phyloP scores from a whole-genome alignment of 352 stramenopile genomes.

The Phytophthora capsici region DNA sequence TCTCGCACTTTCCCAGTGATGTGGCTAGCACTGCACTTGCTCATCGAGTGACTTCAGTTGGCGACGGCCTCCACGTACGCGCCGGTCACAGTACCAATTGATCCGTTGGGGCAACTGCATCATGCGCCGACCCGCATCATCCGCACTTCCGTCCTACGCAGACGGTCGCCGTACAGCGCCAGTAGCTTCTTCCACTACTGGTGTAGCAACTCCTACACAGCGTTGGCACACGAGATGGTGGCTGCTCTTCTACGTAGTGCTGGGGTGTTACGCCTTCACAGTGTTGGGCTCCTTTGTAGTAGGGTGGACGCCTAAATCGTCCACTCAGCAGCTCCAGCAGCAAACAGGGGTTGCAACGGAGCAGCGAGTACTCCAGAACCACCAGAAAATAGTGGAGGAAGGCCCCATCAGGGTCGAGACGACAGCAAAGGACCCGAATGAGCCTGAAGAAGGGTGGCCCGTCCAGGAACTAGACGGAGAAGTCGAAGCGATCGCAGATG shows the following conservation, averaged over 20 bases:
- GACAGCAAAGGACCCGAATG: slow-evolving; percentile 13
- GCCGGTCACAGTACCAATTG: slow-evolving; percentile 20
- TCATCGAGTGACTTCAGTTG: slow-evolving; percentile 16
- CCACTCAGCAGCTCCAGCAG: slow-evolving; percentile 12
- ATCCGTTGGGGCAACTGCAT: slow-evolving; percentile 5
- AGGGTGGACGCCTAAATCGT: background rate
- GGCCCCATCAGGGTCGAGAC: slow-evolving; percentile 21
- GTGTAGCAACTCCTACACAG: background rate
- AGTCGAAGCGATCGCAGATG: background rate
- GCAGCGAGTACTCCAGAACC: slow-evolving; percentile 2
- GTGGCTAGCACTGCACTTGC: slow-evolving; percentile 15
- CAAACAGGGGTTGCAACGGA: slow-evolving; percentile 7
- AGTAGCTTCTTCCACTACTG: slow-evolving; percentile 1
- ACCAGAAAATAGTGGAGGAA: slow-evolving; percentile 10
- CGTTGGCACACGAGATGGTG: slow-evolving; percentile 24
- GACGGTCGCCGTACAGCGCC: slow-evolving; percentile 3
- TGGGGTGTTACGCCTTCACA: slow-evolving; percentile 32
- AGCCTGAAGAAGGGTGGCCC: slow-evolving; percentile 27
- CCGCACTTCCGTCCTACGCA: slow-evolving; percentile 35
- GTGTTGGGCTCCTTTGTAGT: slow-evolving; percentile 26
- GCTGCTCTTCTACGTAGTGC: slow-evolving; percentile 38
- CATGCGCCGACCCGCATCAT: slow-evolving; percentile 41
- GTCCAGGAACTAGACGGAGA: slow-evolving; percentile 5
- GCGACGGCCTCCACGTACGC: slow-evolving; percentile 11
- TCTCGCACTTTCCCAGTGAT: slow-evolving; percentile 24